Percentiles rank a stretch among this genome's conserved stretches.
Evolutionary conservation across 2,329 filamentous ascomycete species (phyloP).

Genomic region (Hyphodiscus sp.): DNA sequence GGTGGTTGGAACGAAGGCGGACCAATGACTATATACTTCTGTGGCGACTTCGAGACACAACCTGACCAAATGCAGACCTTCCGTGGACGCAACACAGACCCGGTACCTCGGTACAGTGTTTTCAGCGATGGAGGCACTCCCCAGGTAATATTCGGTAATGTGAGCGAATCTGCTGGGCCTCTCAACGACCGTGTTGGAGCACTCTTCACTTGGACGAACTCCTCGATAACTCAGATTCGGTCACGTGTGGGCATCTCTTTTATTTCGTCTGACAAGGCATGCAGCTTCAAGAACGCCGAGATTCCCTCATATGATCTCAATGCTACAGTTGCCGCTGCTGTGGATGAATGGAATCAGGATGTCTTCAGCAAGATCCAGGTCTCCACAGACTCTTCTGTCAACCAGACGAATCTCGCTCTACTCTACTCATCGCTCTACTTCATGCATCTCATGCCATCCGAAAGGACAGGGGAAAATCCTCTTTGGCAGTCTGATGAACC

Average conservation of each 20-base stretch:
- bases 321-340: slow-evolving; percentile 38
- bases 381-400: slow-evolving; percentile 47
- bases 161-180: not conserved
- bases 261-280: slow-evolving; percentile 42
- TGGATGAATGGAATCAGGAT: slow-evolving; percentile 51
- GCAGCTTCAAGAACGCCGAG: slow-evolving; percentile 40
- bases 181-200: not conserved
- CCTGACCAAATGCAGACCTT: slow-evolving; percentile 39
- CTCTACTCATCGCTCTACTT: slow-evolving; percentile 63
- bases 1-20: slow-evolving; percentile 62
- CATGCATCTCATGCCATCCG: slow-evolving; percentile 39
- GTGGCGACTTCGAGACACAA: slow-evolving; percentile 36
- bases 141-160: not conserved
- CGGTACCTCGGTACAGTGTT: not conserved
- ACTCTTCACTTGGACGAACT: not conserved
- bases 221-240: not conserved
- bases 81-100: slow-evolving; percentile 19
- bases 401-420: slow-evolving; percentile 49
- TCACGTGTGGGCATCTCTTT: slow-evolving; percentile 45
- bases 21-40: slow-evolving; percentile 58
- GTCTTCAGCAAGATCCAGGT: slow-evolving; percentile 52
- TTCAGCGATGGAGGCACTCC: not conserved
- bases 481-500: slow-evolving; percentile 56
- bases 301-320: slow-evolving; percentile 37
- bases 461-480: slow-evolving; percentile 65